phyloP scores from a whole-genome alignment of 805 yeast genomes.

The Candida krabiensis region DNA sequence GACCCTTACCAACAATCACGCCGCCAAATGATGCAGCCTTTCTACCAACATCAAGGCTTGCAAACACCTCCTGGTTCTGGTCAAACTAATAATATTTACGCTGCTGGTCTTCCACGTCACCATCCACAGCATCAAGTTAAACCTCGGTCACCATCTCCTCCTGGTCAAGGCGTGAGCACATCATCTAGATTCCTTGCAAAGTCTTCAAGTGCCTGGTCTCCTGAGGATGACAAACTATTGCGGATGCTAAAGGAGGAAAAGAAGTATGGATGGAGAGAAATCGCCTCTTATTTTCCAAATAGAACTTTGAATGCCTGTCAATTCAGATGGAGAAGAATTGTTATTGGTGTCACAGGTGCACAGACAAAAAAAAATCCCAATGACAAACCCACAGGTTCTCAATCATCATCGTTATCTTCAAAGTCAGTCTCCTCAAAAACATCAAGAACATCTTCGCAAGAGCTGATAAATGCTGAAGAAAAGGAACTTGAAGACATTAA shows the following conservation, averaged over 20 bases:
- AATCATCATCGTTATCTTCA: not conserved
- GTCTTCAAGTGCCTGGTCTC: conserved; percentile 64
- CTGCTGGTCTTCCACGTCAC: conserved; percentile 1
- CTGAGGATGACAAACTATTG: conserved; percentile 68
- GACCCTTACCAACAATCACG: not conserved
- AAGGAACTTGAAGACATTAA: not conserved
- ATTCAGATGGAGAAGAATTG: conserved; percentile 79
- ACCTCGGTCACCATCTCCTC: not conserved
- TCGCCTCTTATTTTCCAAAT: conserved; percentile 72
- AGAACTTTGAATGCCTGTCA: conserved; percentile 90
- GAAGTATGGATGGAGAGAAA: conserved; percentile 88
- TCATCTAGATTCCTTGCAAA: conserved; percentile 14
- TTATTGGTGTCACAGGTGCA: conserved; percentile 35
- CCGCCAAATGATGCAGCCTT: not conserved
- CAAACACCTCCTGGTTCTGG: not conserved
- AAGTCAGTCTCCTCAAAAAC: not conserved
- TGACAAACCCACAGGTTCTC: not conserved
- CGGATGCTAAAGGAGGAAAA: conserved; percentile 79
- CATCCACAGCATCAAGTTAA: conserved; percentile 1
- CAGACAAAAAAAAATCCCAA: conserved; percentile 3
- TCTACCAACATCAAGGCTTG: not conserved
- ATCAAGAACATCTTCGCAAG: conserved; percentile 1
- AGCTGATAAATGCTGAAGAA: not conserved
- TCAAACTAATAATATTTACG: not conserved
- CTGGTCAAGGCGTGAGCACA: not conserved